Conservation (phyloP, 441 rosid genomes). For the Populus hybrid region DNA sequence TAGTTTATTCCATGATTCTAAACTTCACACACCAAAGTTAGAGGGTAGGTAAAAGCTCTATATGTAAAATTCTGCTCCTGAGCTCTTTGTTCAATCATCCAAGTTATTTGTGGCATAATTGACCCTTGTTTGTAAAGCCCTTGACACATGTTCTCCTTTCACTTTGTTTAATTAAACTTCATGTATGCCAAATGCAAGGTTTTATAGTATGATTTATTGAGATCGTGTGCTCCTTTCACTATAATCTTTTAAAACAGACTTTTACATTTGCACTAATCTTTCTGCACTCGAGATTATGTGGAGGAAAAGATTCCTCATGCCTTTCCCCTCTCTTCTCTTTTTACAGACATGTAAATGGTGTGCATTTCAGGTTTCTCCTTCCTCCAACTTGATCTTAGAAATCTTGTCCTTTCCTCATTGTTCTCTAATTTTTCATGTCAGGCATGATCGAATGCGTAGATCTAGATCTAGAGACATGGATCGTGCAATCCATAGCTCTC, state of each 20-base stretch:
- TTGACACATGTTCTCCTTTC: not conserved
- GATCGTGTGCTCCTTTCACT: not conserved
- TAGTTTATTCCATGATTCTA: not conserved
- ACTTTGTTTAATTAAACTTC: not conserved
- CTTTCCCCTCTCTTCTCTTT: not conserved
- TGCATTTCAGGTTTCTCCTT: not conserved
- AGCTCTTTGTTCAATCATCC: not conserved
- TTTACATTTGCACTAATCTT: not conserved
- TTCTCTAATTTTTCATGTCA: slow-evolving; percentile 27
- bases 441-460: slow-evolving; percentile 45
- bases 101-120: not conserved
- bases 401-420: slow-evolving; percentile 3
- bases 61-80: not conserved
- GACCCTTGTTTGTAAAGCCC: not conserved
- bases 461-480: slow-evolving; percentile 51
- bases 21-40: not conserved
- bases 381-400: not conserved
- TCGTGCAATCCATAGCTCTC: slow-evolving; percentile 21
- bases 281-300: not conserved
- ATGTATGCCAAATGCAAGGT: not conserved
- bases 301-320: not conserved
- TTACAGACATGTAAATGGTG: not conserved
- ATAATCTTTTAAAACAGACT: not conserved
- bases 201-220: not conserved
- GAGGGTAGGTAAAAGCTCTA: not conserved